Conservation (phyloP, 1,284 basidiomycete genomes). For the Papiliotrema fonsecae region DNA sequence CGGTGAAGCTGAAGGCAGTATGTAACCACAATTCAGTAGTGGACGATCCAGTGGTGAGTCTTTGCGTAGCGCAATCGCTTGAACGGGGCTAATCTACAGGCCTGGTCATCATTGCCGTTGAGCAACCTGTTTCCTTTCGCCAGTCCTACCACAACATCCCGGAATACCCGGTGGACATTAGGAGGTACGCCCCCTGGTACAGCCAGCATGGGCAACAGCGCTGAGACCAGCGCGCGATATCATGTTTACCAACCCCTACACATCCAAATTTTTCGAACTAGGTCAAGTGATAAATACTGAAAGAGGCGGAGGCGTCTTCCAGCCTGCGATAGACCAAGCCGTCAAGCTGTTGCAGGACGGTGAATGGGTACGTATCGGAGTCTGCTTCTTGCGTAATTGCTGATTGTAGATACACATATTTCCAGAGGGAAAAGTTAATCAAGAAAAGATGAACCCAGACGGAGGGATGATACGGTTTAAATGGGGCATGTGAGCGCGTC, state of each 20-base stretch:
- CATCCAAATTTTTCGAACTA: conserved; percentile 75
- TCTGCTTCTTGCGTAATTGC: not conserved
- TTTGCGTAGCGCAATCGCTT: not conserved
- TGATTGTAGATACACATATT: conserved; percentile 76
- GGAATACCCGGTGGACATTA: conserved; percentile 45
- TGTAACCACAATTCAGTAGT: conserved; percentile 82
- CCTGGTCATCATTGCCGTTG: conserved; percentile 75
- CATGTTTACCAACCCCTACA: conserved; percentile 86
- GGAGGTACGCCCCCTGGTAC: conserved; percentile 25
- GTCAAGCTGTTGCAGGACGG: conserved; percentile 74
- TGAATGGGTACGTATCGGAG: conserved; percentile 75
- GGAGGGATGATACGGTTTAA: conserved; percentile 74
- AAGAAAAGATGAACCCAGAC: conserved; percentile 57
- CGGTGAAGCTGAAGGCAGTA: conserved; percentile 52
- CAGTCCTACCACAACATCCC: conserved; percentile 28
- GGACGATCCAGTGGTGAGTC: conserved; percentile 45
- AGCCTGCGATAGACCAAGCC: conserved; percentile 76
- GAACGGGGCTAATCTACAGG: no score
- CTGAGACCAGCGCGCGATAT: conserved; percentile 77
- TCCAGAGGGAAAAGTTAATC: conserved; percentile 87
- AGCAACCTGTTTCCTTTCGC: conserved; percentile 55
- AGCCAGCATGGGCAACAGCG: not conserved
- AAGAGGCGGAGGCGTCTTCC: conserved; percentile 83
- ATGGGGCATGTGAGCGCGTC: conserved; percentile 80
- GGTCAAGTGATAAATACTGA: conserved; percentile 94